phyloP scores from a whole-genome alignment of 768 basidiomycete genomes.

The Pulveroboletus frians region DNA sequence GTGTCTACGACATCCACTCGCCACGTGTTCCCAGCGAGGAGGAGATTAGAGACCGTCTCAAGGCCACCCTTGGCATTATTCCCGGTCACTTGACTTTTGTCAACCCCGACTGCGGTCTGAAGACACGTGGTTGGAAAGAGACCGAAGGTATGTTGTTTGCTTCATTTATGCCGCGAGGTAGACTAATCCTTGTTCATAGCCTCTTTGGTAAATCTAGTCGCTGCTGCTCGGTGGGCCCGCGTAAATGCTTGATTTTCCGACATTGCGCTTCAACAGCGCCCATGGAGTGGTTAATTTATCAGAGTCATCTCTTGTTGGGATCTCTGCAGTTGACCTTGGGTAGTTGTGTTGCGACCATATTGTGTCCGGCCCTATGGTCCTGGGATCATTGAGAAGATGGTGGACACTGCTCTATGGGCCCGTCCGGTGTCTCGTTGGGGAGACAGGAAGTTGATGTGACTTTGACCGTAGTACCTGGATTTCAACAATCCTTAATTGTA shows the following conservation, averaged over 20 bases:
- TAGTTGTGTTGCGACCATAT: slow-evolving; percentile 41
- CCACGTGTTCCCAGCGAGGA: slow-evolving; percentile 92
- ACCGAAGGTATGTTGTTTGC: slow-evolving; percentile 59
- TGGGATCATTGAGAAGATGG: slow-evolving; percentile 13
- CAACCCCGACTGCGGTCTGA: slow-evolving; percentile 98
- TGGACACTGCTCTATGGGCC: slow-evolving; percentile 23
- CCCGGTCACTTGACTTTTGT: slow-evolving; percentile 79
- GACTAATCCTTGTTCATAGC: slow-evolving; percentile 33
- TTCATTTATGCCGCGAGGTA: slow-evolving; percentile 1
- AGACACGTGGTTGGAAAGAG: slow-evolving; percentile 99
- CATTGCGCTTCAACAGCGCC: slow-evolving; percentile 90
- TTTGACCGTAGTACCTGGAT: slow-evolving; percentile 53
- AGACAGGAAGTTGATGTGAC: slow-evolving; percentile 27
- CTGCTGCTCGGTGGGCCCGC: slow-evolving; percentile 92
- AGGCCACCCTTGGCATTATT: slow-evolving; percentile 76
- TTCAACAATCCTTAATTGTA: slow-evolving; percentile 70
- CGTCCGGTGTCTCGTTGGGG: slow-evolving; percentile 21
- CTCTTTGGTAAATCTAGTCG: slow-evolving; percentile 80
- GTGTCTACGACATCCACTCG: slow-evolving; percentile 99
- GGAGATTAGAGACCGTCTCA: slow-evolving; percentile 92
- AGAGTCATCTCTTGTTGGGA: slow-evolving; percentile 22
- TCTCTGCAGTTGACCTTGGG: slow-evolving; percentile 48
- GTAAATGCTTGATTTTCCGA: slow-evolving; percentile 56
- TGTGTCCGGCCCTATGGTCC: slow-evolving; percentile 23
- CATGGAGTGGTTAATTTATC: slow-evolving; percentile 62